Evolutionary conservation across 2,329 filamentous ascomycete genomes (phyloP).

Genomic region (Massarina eburnea): DNA sequence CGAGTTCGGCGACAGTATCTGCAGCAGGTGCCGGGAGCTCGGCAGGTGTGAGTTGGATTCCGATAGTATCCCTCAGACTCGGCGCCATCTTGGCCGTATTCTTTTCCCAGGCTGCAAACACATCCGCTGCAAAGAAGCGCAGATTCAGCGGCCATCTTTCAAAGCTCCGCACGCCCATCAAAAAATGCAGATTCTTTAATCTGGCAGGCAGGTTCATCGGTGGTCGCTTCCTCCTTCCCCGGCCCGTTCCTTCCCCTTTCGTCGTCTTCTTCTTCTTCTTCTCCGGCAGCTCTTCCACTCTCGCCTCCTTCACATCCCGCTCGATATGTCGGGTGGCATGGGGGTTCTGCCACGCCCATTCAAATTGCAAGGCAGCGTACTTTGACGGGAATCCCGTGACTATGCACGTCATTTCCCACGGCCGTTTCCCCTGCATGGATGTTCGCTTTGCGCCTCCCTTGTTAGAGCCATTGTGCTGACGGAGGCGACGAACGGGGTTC

Average conservation of each 20-base stretch:
- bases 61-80: slow-evolving; percentile 29
- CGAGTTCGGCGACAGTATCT: slow-evolving; percentile 10
- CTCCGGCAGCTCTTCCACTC: slow-evolving; percentile 38
- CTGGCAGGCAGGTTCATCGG: slow-evolving; percentile 67
- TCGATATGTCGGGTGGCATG: slow-evolving; percentile 79
- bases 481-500: slow-evolving; percentile 78
- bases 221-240: slow-evolving; percentile 49
- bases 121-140: slow-evolving; percentile 74
- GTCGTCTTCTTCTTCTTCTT: slow-evolving; percentile 20
- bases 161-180: slow-evolving; percentile 80
- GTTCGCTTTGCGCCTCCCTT: slow-evolving; percentile 83
- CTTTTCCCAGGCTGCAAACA: slow-evolving; percentile 69
- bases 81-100: slow-evolving; percentile 37
- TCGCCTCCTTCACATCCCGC: slow-evolving; percentile 30
- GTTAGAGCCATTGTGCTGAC: slow-evolving; percentile 85
- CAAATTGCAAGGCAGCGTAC: slow-evolving; percentile 88
- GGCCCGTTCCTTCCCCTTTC: slow-evolving; percentile 37
- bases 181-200: slow-evolving; percentile 76
- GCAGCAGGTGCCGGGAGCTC: slow-evolving; percentile 23
- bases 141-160: slow-evolving; percentile 77
- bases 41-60: slow-evolving; percentile 32
- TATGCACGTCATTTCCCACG: slow-evolving; percentile 79
- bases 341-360: slow-evolving; percentile 94
- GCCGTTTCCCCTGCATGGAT: slow-evolving; percentile 65
- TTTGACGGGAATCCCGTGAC: slow-evolving; percentile 88